phyloP scores from a whole-genome alignment of 1,139 yeast species.

The Yamadazyma mexicana region DNA sequence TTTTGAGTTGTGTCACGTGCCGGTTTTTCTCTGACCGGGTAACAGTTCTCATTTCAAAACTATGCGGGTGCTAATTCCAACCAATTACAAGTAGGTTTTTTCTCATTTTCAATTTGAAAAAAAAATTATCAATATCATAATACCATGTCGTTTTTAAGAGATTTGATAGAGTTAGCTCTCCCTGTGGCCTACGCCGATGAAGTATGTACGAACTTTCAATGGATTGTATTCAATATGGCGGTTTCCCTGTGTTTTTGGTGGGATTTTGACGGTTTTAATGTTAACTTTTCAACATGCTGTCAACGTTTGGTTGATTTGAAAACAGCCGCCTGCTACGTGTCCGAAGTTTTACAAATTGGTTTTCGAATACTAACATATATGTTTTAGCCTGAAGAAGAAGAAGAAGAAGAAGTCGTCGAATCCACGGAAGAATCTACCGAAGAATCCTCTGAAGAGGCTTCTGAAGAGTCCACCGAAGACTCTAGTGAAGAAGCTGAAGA shows the following conservation, averaged over 20 bases:
- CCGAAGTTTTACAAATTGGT: no score
- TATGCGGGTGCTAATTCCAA: slow-evolving; percentile 13
- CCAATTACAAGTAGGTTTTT: slow-evolving; percentile 29
- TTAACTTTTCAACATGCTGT: no score
- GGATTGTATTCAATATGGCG: background rate
- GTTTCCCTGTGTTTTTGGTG: background rate
- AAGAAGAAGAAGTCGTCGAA: background rate
- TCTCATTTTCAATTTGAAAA: slow-evolving; percentile 20
- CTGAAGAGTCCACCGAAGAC: slow-evolving; percentile 25
- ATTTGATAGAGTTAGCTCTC: slow-evolving; percentile 76
- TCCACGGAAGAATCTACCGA: slow-evolving; percentile 10
- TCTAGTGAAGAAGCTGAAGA: slow-evolving; percentile 37
- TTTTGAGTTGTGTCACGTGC: background rate
- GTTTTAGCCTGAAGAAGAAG: no score
- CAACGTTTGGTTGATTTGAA: no score
- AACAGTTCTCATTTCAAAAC: slow-evolving; percentile 7
- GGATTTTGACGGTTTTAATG: background rate
- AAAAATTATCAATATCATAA: slow-evolving; percentile 7
- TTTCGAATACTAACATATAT: no score
- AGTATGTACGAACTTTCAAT: slow-evolving; percentile 33
- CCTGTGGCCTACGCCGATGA: slow-evolving; percentile 92
- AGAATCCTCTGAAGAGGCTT: slow-evolving; percentile 26
- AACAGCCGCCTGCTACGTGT: no score
- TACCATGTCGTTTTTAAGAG: slow-evolving; percentile 61
- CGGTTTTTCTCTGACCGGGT: slow-evolving; percentile 15